Percentiles rank a stretch among this genome's conserved stretches.
Evolutionary conservation across 805 yeast species (phyloP).

Genomic region (Pachysolen tannophilus): DNA sequence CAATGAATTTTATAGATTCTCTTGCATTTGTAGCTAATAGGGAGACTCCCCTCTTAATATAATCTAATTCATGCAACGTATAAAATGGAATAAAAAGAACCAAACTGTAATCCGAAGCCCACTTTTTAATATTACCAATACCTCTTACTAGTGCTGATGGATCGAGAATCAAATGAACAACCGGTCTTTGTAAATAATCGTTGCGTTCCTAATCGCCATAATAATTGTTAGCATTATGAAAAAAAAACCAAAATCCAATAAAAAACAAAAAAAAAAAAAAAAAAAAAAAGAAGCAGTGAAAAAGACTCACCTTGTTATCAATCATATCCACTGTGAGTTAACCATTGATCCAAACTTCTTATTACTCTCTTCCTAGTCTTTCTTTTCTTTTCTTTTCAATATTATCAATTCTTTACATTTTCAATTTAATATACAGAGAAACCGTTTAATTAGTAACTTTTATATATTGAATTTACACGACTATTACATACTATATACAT

Average conservation of each 20-base stretch:
- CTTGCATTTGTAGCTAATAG: conserved; percentile 57
- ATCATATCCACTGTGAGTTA: too few species aligned
- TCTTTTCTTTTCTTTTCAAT: too few species aligned
- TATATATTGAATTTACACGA: too few species aligned
- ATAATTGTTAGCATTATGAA: not conserved
- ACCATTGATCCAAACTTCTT: too few species aligned
- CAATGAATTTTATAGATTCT: conserved; percentile 57
- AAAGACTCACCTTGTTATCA: too few species aligned
- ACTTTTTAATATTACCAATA: conserved; percentile 55
- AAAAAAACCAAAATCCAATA: too few species aligned
- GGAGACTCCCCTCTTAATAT: conserved; percentile 43
- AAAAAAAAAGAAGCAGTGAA: not conserved
- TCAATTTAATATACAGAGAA: too few species aligned
- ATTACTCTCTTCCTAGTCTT: too few species aligned
- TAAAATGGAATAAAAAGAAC: conserved; percentile 45
- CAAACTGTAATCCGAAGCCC: conserved; percentile 39
- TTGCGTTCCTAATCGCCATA: not conserved
- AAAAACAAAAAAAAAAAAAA: too few species aligned
- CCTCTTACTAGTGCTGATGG: conserved; percentile 65
- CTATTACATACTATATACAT: too few species aligned
- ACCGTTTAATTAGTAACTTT: too few species aligned
- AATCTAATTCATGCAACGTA: conserved; percentile 54
- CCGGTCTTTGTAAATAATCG: conserved; percentile 1
- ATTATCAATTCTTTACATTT: too few species aligned
- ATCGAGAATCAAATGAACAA: conserved; percentile 44